phyloP scores from a whole-genome alignment of 495 filamentous ascomycete genomes.

The Penicillium bialowiezense region DNA sequence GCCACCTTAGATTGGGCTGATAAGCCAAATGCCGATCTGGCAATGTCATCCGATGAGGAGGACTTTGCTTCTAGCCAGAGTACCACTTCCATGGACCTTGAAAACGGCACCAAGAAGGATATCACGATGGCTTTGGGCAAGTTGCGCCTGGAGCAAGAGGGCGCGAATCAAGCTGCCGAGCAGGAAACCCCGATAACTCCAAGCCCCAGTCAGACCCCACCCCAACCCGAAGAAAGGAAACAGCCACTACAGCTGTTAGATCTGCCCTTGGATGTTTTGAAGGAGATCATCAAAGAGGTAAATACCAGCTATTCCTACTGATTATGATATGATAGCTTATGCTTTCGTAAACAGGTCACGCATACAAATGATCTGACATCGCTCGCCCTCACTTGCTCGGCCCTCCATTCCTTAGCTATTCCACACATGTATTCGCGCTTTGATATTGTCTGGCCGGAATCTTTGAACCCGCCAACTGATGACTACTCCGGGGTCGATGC shows the following conservation, averaged over 20 bases:
- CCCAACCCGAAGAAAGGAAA: background rate
- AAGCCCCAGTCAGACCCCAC: slow-evolving; percentile 1
- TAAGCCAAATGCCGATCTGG: slow-evolving; percentile 25
- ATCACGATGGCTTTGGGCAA: slow-evolving; percentile 24
- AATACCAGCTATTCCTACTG: slow-evolving; percentile 14
- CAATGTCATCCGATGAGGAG: slow-evolving; percentile 35
- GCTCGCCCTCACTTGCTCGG: slow-evolving; percentile 77
- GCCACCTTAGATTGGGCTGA: slow-evolving; percentile 20
- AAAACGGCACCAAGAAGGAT: slow-evolving; percentile 3
- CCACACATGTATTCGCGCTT: slow-evolving; percentile 90
- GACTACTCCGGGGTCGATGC: slow-evolving; percentile 80
- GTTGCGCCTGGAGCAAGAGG: slow-evolving; percentile 29
- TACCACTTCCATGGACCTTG: slow-evolving; percentile 24
- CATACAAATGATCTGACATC: slow-evolving; percentile 86
- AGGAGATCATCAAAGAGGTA: slow-evolving; percentile 87
- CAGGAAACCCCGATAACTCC: slow-evolving; percentile 11
- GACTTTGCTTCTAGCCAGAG: slow-evolving; percentile 34
- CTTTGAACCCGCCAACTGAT: slow-evolving; percentile 53
- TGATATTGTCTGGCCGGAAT: slow-evolving; percentile 92
- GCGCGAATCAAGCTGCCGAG: slow-evolving; percentile 5
- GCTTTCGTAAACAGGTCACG: slow-evolving; percentile 58
- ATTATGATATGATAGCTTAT: slow-evolving; percentile 5
- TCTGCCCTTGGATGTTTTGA: slow-evolving; percentile 82
- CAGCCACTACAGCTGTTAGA: slow-evolving; percentile 63
- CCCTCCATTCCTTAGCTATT: slow-evolving; percentile 76